Conservation (phyloP, 1,139 yeast genomes). For the Yamadazyma blattariae region DNA sequence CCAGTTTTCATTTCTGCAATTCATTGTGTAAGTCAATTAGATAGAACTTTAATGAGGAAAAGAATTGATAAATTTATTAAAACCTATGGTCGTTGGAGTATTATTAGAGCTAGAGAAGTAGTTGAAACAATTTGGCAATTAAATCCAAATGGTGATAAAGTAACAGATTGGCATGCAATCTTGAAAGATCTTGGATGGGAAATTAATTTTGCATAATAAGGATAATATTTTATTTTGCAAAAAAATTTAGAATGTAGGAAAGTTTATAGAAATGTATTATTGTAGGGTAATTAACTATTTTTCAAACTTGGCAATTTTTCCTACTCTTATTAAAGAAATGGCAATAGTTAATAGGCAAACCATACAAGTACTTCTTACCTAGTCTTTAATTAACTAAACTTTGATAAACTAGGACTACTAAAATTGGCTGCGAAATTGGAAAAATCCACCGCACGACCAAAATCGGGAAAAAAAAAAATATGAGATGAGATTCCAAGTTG, state of each 20-base stretch:
- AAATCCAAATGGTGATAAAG: conserved; percentile 36
- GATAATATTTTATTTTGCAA: too few relatives aligned
- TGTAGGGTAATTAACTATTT: too few relatives aligned
- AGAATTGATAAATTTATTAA: conserved; percentile 56
- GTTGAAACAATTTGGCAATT: conserved; percentile 51
- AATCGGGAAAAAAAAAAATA: not conserved
- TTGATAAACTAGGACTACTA: too few relatives aligned
- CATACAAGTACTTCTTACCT: too few relatives aligned
- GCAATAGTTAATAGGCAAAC: too few relatives aligned
- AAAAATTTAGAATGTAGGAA: too few relatives aligned
- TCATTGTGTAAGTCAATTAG: conserved; percentile 52
- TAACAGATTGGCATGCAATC: conserved; percentile 64
- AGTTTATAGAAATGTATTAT: too few relatives aligned
- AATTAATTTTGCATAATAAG: conserved; percentile 68
- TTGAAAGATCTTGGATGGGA: conserved; percentile 74
- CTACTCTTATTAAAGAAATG: too few relatives aligned
- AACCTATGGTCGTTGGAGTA: conserved; percentile 67
- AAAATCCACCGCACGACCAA: not conserved
- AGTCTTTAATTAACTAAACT: too few relatives aligned
- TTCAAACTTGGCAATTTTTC: too few relatives aligned
- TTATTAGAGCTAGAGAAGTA: conserved; percentile 55
- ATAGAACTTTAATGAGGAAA: conserved; percentile 48
- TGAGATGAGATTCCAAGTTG: conserved; percentile 7
- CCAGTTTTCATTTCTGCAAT: conserved; percentile 79
- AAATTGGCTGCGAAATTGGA: too few relatives aligned